Evolutionary conservation across 2,329 filamentous ascomycete genomes (phyloP), one percentile per base, ranked within the genome.

Genomic region (Berkeleyomyces basicola): DNA sequence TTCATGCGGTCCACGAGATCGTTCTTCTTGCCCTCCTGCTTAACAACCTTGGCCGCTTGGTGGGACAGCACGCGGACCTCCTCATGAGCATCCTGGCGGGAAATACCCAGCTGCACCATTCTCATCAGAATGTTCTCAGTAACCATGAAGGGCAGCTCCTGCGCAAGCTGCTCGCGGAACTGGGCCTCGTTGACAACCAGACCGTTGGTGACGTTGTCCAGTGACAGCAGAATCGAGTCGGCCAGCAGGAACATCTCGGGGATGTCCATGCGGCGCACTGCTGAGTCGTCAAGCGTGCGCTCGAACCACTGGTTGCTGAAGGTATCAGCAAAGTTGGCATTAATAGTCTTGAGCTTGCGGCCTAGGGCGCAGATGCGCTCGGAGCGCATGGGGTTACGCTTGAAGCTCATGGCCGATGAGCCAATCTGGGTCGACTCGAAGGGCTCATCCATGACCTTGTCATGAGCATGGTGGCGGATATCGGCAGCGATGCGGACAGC

Each of bases 131-230:
- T 84, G 49, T 66, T 65, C 68, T 67, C 71, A 6, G 85, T 90
- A 6, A 84, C 80, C 86, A 92, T 95, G 75, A 96, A 95, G 0
- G 91, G 91, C 11, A 96, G 81, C 74, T 95, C 88, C 66, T 84
- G 80, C 67, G 84, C 79, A 55, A 95, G 77, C 66, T 80, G 84
- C 64, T 79, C 77, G 65, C 79, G 77, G 71, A 95, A 89, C 63
- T 84, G 78, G 63, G 82, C 79, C 33, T 88, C 88, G 73, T 95
- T 96, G 46, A 96, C 81, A n/a, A 88, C 85, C 9, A 90, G 76
- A 7, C 86, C 85, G 61, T 79, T 77, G 39, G 78, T 79, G 55
- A 90, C 80, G 67, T 89, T 89, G 71, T 88, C 82, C 63, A 85
- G 73, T 6, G 82, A 78, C 58, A 87, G 81, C 6, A 85, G 75